Evolutionary conservation across 2,329 filamentous ascomycete genomes (phyloP), one percentile per base, ranked within the genome.

Genomic region (Penicillium psychrosexuale): DNA sequence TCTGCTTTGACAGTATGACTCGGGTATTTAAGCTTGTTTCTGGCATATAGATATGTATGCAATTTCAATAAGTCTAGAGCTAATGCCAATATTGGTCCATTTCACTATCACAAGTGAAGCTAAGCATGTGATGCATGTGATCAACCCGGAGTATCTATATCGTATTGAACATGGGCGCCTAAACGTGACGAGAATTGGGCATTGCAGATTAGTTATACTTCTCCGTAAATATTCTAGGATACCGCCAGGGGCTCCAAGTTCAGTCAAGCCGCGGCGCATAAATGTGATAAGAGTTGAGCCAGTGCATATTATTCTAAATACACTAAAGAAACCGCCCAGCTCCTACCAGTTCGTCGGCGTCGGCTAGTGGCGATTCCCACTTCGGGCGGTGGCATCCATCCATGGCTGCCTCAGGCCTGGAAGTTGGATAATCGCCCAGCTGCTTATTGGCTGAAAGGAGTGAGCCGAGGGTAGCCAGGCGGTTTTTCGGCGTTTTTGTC

Each of bases 371-470:
- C 34, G 13, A 47, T 47, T 44, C 44, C 52, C 39, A 40, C 5
- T 53, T 53, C 15, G 27, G 24, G 31, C 1, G 22, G 4, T 13
- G 22, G 15, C 15, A 33, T 31, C 15, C 13, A 9, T 7, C 5
- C 5, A 12, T 34, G 0, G 3, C 6, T 48, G 51, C 47, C 52
- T 51, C 33, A 55, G 47, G 52, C 47, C 8, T 13, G 5, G 11
- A 60, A 61, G 61, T 69, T 67, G 61, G 45, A 52, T 53, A 57
- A 69, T 71, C 60, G 60, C 52, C 60, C 33, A 46, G 5, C 0
- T 48, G 56, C 53, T 62, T 34, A 72, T 72, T 72, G 69, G 69
- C 53, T 47, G 15, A 49, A 13, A 43, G 36, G 1, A 30, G 22
- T 37, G 30, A 47, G 53, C 64, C 59, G 62, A 60, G 63, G 63